These are phyloP conservation scores for Candida railenensis DNA, from an alignment of 805 yeast species.

Conservation along the genomic window DNA sequence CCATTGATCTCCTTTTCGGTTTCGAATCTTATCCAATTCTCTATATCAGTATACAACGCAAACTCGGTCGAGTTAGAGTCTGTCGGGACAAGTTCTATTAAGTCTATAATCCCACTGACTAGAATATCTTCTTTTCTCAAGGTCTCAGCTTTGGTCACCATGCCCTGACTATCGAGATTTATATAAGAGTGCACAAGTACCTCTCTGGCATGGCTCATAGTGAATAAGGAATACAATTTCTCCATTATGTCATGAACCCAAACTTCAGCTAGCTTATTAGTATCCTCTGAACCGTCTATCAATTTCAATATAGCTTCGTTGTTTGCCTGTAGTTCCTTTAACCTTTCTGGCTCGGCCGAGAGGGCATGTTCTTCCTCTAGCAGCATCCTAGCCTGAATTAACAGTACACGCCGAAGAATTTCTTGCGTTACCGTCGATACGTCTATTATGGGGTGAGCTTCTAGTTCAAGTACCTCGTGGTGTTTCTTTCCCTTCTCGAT, in stretches of 20 bases:
- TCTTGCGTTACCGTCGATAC: slow-evolving; percentile 5
- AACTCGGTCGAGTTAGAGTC: slow-evolving; percentile 12
- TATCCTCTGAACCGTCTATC: slow-evolving; percentile 12
- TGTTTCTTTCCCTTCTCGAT: slow-evolving; percentile 47
- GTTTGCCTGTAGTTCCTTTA: slow-evolving; percentile 11
- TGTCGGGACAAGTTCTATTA: slow-evolving; percentile 22
- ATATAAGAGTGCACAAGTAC: slow-evolving; percentile 54
- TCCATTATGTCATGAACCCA: slow-evolving; percentile 44
- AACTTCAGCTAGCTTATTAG: slow-evolving; percentile 18
- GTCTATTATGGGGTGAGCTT: slow-evolving; percentile 40
- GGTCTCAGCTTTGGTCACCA: neutral
- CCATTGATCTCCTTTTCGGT: slow-evolving; percentile 11
- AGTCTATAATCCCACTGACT: slow-evolving; percentile 67
- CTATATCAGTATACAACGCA: slow-evolving; percentile 23
- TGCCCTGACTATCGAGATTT: slow-evolving; percentile 21
- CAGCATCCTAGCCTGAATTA: slow-evolving; percentile 8
- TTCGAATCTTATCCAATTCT: slow-evolving; percentile 12
- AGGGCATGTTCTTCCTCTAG: slow-evolving; percentile 9
- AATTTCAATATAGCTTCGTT: slow-evolving; percentile 11
- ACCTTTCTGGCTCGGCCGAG: slow-evolving; percentile 7
- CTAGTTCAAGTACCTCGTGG: slow-evolving; percentile 49
- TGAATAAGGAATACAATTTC: slow-evolving; percentile 40
- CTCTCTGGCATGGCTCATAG: slow-evolving; percentile 60
- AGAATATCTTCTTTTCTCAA: slow-evolving; percentile 31
- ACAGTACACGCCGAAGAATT: slow-evolving; percentile 8